Base-by-base conservation (phyloP, 148 eudicot species). In the Cornus suecica region DNA sequence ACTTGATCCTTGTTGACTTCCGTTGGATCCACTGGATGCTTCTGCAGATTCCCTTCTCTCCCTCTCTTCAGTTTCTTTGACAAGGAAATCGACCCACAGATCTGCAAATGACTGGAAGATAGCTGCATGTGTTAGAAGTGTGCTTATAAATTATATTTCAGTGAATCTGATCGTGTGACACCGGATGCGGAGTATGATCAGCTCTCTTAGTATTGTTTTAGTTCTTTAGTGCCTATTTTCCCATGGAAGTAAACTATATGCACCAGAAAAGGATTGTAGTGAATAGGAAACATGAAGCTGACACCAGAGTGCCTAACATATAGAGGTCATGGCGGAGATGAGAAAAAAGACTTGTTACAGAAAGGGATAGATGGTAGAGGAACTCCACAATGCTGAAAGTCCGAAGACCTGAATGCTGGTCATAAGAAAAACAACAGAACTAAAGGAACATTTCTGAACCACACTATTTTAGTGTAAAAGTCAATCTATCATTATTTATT, bases 71-170 rank as follows among this genome's bases (percentile, higher is more conserved):
- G n/a, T n/a, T 87, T 95, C 97, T 79, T 86, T 91, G 75, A 95
- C 97, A 81, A 95, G 94, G 70, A 89, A 95, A 85, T 95, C 99
- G 69, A 95, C 99, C 99, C 99, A 95, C 60, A 91, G 84, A 88
- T 95, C 97, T 79, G 97, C 93, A 68, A 95, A 92, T 24, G 97
- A 89, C 99, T 95, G 92, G 5, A 69, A 78, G 65, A 52, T 60
- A 60, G 56, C 73, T 8, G 20, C 26, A 11, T 58, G n/a, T 5
- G 8, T 58, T 22, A 58, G 20, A 18, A 58, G 24, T 1, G 62
- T 58, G 24, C 1, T 22, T 20, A 58, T 4, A 58, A 58, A 58
- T n/a, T n/a, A n/a, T 13, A 10, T 13, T 48, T 48, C 54, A 48
- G 18, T 3, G 18, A 16, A 48, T 16, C 15, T 16, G 20, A 13